Evolutionary conservation across 345 rosid species (phyloP), one percentile per base, ranked within the genome.

Genomic region (Nasturtium officinale): DNA sequence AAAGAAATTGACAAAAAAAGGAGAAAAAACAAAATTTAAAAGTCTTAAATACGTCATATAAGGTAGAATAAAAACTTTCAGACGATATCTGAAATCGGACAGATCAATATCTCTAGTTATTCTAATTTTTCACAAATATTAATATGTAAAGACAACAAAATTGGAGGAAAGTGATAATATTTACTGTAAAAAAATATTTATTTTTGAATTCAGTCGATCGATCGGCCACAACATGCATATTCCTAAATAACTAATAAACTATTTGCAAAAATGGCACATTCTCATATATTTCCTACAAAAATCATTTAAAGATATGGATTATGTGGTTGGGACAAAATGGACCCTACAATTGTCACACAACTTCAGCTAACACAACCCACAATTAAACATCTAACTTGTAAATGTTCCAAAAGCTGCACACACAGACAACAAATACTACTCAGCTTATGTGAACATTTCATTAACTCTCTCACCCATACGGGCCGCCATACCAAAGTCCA

Each of bases 371-470:
- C 79, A 69, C 20, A 69, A 62, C 79, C n/a, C n/a, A n/a, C n/a
- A 62, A 62, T 42, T 62, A 76, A 69, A 76, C 79, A 76, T 76
- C n/a, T 69, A 76, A 62, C 71, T 76, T 76, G 79, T 76, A 53
- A 69, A 62, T 76, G 75, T 76, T 68, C 37, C 75, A 37, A 76
- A 69, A 62, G 53, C 53, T 54, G 62, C 65, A 69, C 46, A 53
- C 65, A 65, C 33, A 45, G 75, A 76, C 75, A 76, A 69, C 75
- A 38, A 76, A 33, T 18, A 68, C 50, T 69, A 59, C 28, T 61
- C 60, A 69, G 45, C 70, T 69, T 55, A 26, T 69, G 46, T 32
- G 69, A 69, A 69, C 79, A 62, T 69, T 75, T 76, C 79, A 69
- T 69, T 68, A 51, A 76, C 79, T 69, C 52, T 53, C 48, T 61